Conservation (phyloP, 2,329 filamentous ascomycete genomes). For the Trichoderma koningiopsis region DNA sequence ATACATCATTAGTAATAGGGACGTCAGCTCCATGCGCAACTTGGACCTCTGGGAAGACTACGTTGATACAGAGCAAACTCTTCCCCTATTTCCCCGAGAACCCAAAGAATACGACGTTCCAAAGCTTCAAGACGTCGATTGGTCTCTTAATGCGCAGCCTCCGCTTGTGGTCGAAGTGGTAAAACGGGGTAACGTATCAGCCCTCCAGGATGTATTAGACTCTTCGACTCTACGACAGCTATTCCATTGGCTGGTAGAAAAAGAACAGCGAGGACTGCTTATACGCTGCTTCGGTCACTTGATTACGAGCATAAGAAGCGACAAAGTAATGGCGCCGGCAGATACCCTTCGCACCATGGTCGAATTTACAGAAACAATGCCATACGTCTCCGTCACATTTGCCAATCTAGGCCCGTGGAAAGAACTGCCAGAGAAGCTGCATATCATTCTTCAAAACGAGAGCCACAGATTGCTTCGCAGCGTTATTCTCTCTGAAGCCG, state of each 20-base stretch:
- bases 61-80: constrained; percentile 42
- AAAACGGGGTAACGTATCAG: not conserved
- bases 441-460: constrained; percentile 16
- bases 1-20: constrained; percentile 47
- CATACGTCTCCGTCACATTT: constrained; percentile 1
- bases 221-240: not conserved
- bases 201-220: constrained; percentile 23
- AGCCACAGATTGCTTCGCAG: constrained; percentile 8
- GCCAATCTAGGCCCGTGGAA: constrained; percentile 10
- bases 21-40: constrained; percentile 39
- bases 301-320: constrained; percentile 6
- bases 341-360: constrained; percentile 9
- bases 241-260: constrained; percentile 18
- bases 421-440: constrained; percentile 1
- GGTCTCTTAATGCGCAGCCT: constrained; percentile 1
- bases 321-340: constrained; percentile 14
- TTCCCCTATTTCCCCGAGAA: constrained; percentile 41
- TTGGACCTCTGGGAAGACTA: constrained; percentile 46
- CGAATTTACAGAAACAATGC: not conserved
- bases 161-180: constrained; percentile 16
- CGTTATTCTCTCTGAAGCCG: constrained; percentile 22
- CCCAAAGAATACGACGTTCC: constrained; percentile 39
- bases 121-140: constrained; percentile 33
- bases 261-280: constrained; percentile 8
- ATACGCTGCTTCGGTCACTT: constrained; percentile 18